phyloP scores from a whole-genome alignment of 305 asterid species.

The Vinca major region DNA sequence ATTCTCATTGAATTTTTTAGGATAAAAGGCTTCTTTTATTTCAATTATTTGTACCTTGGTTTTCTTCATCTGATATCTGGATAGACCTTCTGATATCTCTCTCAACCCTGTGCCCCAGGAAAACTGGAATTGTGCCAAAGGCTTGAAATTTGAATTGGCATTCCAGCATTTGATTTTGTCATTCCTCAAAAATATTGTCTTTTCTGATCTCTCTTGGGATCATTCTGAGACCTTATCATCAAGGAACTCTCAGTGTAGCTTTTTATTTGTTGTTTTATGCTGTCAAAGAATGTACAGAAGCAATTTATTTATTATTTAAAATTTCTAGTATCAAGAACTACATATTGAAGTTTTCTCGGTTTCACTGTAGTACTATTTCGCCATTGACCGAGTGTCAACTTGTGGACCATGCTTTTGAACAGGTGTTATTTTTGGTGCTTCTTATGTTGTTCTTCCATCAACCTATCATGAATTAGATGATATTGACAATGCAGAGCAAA shows the following conservation, averaged over 20 bases:
- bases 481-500: constrained; percentile 40
- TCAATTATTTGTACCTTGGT: background rate
- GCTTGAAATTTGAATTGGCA: constrained; percentile 6
- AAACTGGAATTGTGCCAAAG: background rate
- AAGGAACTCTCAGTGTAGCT: background rate
- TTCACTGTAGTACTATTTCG: background rate
- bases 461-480: constrained; percentile 41
- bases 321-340: background rate
- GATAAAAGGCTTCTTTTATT: background rate
- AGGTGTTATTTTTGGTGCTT: constrained; percentile 68
- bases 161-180: background rate
- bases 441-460: constrained; percentile 57
- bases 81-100: background rate
- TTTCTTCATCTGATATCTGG: constrained; percentile 4
- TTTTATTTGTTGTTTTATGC: constrained; percentile 7
- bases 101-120: background rate
- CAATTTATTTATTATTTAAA: constrained; percentile 4
- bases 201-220: background rate
- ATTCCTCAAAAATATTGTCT: background rate
- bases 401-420: constrained; percentile 19
- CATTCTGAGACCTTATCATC: background rate
- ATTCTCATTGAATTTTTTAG: constrained; percentile 10
- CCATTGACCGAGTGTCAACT: background rate
- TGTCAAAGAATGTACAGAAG: constrained; percentile 4
- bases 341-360: background rate